Conservation (phyloP, 441 rosid species). For the Pelargonium cotyledonis region DNA sequence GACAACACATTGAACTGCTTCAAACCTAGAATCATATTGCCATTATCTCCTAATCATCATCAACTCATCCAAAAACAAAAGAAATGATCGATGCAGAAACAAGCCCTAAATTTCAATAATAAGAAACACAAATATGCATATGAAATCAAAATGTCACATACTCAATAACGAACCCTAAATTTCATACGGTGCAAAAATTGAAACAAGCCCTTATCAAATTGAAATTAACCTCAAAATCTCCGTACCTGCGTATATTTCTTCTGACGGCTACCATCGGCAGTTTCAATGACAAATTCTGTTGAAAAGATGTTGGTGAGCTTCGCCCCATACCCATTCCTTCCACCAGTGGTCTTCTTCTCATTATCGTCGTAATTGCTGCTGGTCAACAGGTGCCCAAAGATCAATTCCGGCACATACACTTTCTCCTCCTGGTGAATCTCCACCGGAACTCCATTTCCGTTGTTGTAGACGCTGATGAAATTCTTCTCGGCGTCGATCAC, state of each 20-base stretch:
- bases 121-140: neutral
- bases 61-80: neutral
- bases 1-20: neutral
- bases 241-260: constrained; percentile 85
- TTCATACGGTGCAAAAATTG: neutral
- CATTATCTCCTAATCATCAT: neutral
- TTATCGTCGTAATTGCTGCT: constrained; percentile 86
- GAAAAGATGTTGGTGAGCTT: constrained; percentile 91
- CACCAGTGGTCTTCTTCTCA: constrained; percentile 90
- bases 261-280: constrained; percentile 73
- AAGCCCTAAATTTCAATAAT: neutral
- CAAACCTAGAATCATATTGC: neutral
- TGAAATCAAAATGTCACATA: neutral
- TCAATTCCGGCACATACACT: constrained; percentile 85
- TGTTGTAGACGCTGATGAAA: constrained; percentile 69
- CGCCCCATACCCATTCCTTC: constrained; percentile 92
- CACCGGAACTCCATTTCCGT: constrained; percentile 83
- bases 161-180: neutral
- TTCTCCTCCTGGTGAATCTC: constrained; percentile 92
- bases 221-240: neutral
- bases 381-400: constrained; percentile 80
- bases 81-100: too few relatives aligned
- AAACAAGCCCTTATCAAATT: neutral
- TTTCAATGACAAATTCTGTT: constrained; percentile 74
- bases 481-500: constrained; percentile 64